phyloP scores from a whole-genome alignment of 2,329 filamentous ascomycete species.

The Sarocladium strictum region DNA sequence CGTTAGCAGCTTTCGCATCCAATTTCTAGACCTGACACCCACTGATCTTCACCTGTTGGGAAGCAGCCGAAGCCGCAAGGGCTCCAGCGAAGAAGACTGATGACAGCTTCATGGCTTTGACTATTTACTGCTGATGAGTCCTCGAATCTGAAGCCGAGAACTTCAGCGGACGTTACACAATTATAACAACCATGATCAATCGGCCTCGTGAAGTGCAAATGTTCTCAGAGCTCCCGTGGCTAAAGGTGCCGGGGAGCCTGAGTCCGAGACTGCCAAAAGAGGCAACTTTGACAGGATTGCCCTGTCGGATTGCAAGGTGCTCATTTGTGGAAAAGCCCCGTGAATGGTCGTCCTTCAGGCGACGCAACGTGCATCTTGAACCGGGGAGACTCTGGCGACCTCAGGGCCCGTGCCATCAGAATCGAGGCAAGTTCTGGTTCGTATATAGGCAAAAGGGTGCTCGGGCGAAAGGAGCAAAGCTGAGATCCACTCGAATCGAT shows the following conservation, averaged over 20 bases:
- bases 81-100: background rate
- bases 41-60: slow-evolving; percentile 12
- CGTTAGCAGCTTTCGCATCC: background rate
- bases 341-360: too few relatives aligned
- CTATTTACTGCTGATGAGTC: too few relatives aligned
- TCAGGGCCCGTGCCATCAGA: too few relatives aligned
- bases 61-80: slow-evolving; percentile 6
- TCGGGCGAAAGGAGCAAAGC: background rate
- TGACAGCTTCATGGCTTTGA: slow-evolving; percentile 7
- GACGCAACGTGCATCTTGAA: background rate
- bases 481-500: background rate
- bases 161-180: too few relatives aligned
- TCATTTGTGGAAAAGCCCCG: slow-evolving; percentile 5
- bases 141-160: too few relatives aligned
- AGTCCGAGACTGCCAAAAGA: background rate
- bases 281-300: background rate
- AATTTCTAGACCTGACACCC: background rate
- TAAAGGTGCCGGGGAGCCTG: background rate
- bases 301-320: background rate
- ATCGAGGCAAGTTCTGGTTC: too few relatives aligned
- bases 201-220: background rate
- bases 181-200: background rate
- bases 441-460: background rate
- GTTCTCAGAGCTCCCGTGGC: background rate
- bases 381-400: too few relatives aligned